Evolutionary conservation across 2,329 filamentous ascomycete species (phyloP).

Genomic region (Apiospora phragmitis): DNA sequence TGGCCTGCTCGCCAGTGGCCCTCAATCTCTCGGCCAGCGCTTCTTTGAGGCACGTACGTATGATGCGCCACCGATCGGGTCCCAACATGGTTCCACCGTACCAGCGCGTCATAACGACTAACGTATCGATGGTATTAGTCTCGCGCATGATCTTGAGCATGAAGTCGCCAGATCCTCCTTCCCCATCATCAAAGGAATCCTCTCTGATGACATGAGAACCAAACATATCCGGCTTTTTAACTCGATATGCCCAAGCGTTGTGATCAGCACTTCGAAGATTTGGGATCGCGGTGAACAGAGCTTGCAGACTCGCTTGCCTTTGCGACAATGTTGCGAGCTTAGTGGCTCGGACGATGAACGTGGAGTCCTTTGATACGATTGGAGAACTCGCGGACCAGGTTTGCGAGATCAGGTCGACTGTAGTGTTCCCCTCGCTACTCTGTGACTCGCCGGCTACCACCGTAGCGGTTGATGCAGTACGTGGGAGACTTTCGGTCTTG

Average conservation of each 20-base stretch:
- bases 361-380: conserved; percentile 54
- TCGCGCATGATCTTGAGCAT: conserved; percentile 56
- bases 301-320: conserved; percentile 44
- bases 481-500: conserved; percentile 8
- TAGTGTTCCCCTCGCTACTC: conserved; percentile 16
- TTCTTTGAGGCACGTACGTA: conserved; percentile 57
- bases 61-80: conserved; percentile 62
- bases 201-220: conserved; percentile 43
- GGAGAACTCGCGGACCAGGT: conserved; percentile 54
- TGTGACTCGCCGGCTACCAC: conserved; percentile 20
- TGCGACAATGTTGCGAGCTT: conserved; percentile 39
- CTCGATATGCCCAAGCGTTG: conserved; percentile 57
- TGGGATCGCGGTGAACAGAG: conserved; percentile 49
- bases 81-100: conserved; percentile 63
- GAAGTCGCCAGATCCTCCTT: conserved; percentile 58
- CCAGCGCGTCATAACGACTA: conserved; percentile 63
- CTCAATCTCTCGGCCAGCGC: conserved; percentile 53
- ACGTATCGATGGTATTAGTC: conserved; percentile 48
- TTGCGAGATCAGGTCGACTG: conserved; percentile 23
- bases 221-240: conserved; percentile 34
- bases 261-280: conserved; percentile 56
- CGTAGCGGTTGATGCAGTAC: conserved; percentile 18
- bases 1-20: conserved; percentile 40
- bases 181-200: conserved; percentile 61
- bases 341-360: conserved; percentile 57